Evolutionary conservation across 73 alveolate genomes (phyloP).

Genomic region (Blepharisma stoltei): DNA sequence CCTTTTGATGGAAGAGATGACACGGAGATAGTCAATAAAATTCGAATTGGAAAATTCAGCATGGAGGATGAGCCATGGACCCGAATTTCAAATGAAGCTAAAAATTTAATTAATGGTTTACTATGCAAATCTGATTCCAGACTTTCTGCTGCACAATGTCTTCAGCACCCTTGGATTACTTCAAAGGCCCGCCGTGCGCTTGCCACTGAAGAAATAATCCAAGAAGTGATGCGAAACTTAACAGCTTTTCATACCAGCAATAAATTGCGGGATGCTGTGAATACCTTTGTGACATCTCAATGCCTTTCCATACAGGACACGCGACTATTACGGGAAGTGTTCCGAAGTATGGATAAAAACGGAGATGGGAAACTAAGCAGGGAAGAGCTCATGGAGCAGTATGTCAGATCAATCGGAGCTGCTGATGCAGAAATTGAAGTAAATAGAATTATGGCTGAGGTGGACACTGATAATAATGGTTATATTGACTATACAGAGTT

Average conservation of each 20-base stretch:
- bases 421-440: constrained; percentile 31
- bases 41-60: constrained; percentile 42
- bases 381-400: constrained; percentile 44
- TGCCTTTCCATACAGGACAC: constrained; percentile 1
- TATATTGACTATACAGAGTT: constrained; percentile 29
- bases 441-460: constrained; percentile 20
- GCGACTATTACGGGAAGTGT: background rate
- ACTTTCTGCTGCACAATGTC: constrained; percentile 48
- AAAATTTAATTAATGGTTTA: constrained; percentile 54
- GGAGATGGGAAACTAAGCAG: constrained; percentile 46
- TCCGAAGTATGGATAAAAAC: constrained; percentile 33
- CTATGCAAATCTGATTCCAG: constrained; percentile 41
- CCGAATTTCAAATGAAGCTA: constrained; percentile 56
- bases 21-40: constrained; percentile 48
- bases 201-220: constrained; percentile 3
- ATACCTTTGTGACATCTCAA: constrained; percentile 1
- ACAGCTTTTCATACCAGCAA: constrained; percentile 15
- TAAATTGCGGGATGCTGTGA: constrained; percentile 14
- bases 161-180: constrained; percentile 55
- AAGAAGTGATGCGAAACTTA: constrained; percentile 27
- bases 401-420: constrained; percentile 29
- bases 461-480: constrained; percentile 26
- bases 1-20: constrained; percentile 69
- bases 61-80: constrained; percentile 42
- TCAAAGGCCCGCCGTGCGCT: constrained; percentile 26